These are phyloP conservation scores for Candida sanyaensis DNA, from an alignment of 1,139 yeast genomes.

Conservation along the genomic window DNA sequence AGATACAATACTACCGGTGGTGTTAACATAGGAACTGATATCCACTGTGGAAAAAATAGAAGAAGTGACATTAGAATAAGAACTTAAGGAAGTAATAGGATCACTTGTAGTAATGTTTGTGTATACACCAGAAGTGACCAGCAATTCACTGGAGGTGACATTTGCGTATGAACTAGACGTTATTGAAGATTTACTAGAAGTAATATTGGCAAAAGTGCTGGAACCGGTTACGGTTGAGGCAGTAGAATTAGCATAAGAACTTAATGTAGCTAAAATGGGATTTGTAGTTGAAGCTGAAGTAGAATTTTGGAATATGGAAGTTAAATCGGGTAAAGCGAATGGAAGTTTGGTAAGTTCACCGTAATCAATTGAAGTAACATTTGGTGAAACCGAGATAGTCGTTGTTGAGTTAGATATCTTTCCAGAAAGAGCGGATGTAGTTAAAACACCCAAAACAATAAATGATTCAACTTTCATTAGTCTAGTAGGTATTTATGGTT, in stretches of 20 bases:
- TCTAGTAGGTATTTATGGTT: background rate
- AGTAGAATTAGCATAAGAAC: background rate
- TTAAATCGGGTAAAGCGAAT: background rate
- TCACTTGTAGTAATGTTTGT: background rate
- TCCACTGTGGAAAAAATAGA: background rate
- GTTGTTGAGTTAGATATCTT: background rate
- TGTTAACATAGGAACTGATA: background rate
- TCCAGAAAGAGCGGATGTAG: background rate
- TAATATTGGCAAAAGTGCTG: background rate
- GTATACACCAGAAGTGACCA: background rate
- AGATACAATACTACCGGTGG: background rate
- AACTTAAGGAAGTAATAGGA: background rate
- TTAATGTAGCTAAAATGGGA: background rate
- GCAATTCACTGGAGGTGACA: background rate
- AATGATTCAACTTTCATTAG: conserved; percentile 1
- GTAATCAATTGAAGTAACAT: background rate
- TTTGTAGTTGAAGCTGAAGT: background rate
- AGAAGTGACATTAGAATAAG: background rate
- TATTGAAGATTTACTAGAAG: background rate
- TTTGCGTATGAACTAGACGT: background rate
- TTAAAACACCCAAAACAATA: background rate
- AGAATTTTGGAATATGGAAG: background rate
- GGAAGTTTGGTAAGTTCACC: conserved; percentile 3
- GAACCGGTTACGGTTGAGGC: background rate
- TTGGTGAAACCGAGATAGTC: background rate